Evolutionary conservation across 139 green algal genomes (phyloP), one percentile per base, ranked within the genome.

Genomic region (Haematococcus sp.): DNA sequence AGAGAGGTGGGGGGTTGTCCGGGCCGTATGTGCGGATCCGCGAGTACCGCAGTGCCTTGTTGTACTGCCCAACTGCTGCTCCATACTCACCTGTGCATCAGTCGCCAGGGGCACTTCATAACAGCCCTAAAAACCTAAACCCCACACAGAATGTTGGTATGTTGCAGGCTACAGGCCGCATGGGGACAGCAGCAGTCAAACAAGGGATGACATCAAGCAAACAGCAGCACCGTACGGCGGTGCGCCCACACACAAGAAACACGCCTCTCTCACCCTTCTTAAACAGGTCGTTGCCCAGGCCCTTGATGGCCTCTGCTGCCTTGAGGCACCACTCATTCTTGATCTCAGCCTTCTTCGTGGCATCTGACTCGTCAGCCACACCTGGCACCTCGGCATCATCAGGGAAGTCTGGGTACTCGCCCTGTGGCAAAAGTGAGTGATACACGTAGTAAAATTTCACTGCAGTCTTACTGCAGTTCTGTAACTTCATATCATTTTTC

Each of bases 261-360:
- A 49, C 40, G 11, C 7, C 40, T 19, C 7, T 19, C 40, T 11
- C 58, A 65, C 58, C 58, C 27, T 65, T 23, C 63, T 86, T 86
- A 63, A 84, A 86, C 13, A 84, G 60, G 22, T 79, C 77, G 63
- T 86, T 86, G 51, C 81, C 81, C 35, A 68, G 51, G 7, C 61
- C 31, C 1, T 71, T 75, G 65, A 86, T 83, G n/a, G 61, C 49
- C 35, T 77, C 76, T 0, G 76, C 81, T 2, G 74, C 77, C 0
- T 35, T 49, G 23, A 81, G 59, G 23, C 70, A 32, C 46, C 65
- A 76, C 17, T 70, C 55, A 11, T 76, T 54, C 54, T 77, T 71
- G 23, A 44, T 43, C 56, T 82, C 51, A 5, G 66, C 75, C 40
- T 49, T 49, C 11, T 49, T 49, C 40, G 40, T 49, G 7, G 11